A percentile compares a stretch with the other conserved stretches of the same genome.
phyloP scores from a whole-genome alignment of 2,329 filamentous ascomycete genomes.

The Hymenoscyphus fraxineus region DNA sequence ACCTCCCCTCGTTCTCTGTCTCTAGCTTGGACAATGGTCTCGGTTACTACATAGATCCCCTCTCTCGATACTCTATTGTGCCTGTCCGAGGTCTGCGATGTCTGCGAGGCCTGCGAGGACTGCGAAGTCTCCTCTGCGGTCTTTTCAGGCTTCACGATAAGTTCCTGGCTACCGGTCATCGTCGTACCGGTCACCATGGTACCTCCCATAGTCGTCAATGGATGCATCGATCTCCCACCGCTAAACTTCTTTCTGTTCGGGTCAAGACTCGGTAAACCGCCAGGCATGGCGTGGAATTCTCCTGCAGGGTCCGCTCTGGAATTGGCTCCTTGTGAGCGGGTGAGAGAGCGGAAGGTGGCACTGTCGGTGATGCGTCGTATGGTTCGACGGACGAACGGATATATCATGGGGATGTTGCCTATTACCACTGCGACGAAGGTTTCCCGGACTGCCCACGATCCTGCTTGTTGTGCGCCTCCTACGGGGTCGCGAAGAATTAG shows the following conservation, averaged over 20 bases:
- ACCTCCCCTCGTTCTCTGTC: constrained; percentile 1
- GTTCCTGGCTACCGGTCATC: neutral
- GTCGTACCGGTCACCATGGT: neutral
- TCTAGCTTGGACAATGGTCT: constrained; percentile 8
- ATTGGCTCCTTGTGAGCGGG: neutral
- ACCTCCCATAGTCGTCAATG: constrained; percentile 4
- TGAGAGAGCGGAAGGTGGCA: neutral
- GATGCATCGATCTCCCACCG: constrained; percentile 6
- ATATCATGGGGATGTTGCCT: constrained; percentile 37
- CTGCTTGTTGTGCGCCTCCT: constrained; percentile 37
- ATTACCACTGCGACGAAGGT: constrained; percentile 39
- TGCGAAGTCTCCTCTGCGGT: neutral
- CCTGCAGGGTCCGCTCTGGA: neutral
- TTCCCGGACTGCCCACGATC: constrained; percentile 38
- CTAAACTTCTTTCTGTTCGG: constrained; percentile 5
- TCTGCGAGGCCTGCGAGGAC: neutral
- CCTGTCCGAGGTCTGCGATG: neutral
- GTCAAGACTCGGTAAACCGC: neutral
- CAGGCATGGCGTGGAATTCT: neutral
- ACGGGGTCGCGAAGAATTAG: constrained; percentile 43
- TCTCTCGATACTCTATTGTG: neutral
- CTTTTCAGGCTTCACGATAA: neutral
- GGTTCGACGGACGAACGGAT: constrained; percentile 17
- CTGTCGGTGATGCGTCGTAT: neutral
- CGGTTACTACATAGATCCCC: constrained; percentile 5